Base-by-base conservation (phyloP, 164 flowering plant genomes). In the Dillenia suffruticosa region DNA sequence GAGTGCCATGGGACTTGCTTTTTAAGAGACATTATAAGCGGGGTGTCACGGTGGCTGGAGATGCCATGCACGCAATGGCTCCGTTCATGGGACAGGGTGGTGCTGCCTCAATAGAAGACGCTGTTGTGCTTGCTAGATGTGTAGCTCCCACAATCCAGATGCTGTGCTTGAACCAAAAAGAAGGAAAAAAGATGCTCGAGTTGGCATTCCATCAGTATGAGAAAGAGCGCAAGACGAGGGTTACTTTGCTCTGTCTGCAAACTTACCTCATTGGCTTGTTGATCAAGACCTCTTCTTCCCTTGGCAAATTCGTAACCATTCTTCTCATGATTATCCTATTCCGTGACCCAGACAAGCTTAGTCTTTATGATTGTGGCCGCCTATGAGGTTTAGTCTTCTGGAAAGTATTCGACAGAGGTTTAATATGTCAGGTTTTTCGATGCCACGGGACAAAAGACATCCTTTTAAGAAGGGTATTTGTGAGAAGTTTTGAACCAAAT, bases 51-150 rank as follows among this genome's bases (percentile, higher is more conserved):
- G 74, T 79, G 32, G 80, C 83, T 3, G 83, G 83, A 2, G 83
- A 79, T 63, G 75, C 78, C 1, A 44, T 71, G 74, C 83, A 79
- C 16, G 70, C 55, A 1, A 76, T 69, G 78, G 62, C 66, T 10
- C 83, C 83, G 1, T 67, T 69, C 58, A 46, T 76, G 1, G 80
- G 64, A 0, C 80, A 79, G 49, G 83, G 83, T 6, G 83, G 80
- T 16, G 58, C 78, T 0, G 70, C 78, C 0, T 63, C 62, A 0
- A 6, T 76, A 9, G 83, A 79, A 72, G 83, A 76, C 54, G 76
- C 74, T 2, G 44, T 76, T 13, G 76, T 76, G 17, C 65, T 79
- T 9, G 77, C 72, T 12, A 60, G 75, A 53, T 66, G 74, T 63
- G 22, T 1, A 19, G 22, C 22, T 19, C 22, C 22, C 22, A 19